Evolutionary conservation across 352 stramenopile species (phyloP), one percentile per base, ranked within the genome.

Genomic region (Thalassiosira ordinaria): DNA sequence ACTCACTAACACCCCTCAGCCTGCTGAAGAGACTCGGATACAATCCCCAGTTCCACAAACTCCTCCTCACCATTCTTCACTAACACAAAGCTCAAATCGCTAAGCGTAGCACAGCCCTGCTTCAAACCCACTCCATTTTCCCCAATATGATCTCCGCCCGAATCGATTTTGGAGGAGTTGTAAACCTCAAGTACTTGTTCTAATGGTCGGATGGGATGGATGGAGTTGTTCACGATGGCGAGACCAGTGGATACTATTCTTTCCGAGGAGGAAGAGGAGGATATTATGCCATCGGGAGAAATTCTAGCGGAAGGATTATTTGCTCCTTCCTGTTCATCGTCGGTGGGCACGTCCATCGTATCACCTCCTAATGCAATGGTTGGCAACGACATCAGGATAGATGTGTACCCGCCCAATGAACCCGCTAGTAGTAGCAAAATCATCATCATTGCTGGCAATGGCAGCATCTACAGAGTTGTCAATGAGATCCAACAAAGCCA

Each of bases 401-500:
- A 85, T 46, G 47, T 85, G 69, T 1, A 85, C 59, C 16, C 65
- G 16, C 18, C 78, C 78, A 20, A 57, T 37, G 29, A 80, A 80
- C 1, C 41, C 16, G n/a, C 31, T 46, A 3, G 57, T 9, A 3
- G 37, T 20, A 26, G 56, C 16, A 29, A 26, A 8, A 8, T 52
- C 47, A 14, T 49, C 26, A 14, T 63, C 49, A 51, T 56, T 61
- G 1, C 13, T 24, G 26, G 39, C 44, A 26, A 86, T 49, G 35
- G 68, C 63, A 44, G 82, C 82, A 77, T 91, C 85, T 9, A 91
- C 53, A 26, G 85, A 84, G 83, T 91, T 91, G 35, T 91, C 85
- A 68, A 91, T 86, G 2, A 91, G 51, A 74, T 91, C 85, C n/a
- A 91, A 31, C 6, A 88, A 55, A 0, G 85, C 85, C 13, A 88